Base-by-base conservation (phyloP, 768 basidiomycete species). In the Asterophora lycoperdoides region DNA sequence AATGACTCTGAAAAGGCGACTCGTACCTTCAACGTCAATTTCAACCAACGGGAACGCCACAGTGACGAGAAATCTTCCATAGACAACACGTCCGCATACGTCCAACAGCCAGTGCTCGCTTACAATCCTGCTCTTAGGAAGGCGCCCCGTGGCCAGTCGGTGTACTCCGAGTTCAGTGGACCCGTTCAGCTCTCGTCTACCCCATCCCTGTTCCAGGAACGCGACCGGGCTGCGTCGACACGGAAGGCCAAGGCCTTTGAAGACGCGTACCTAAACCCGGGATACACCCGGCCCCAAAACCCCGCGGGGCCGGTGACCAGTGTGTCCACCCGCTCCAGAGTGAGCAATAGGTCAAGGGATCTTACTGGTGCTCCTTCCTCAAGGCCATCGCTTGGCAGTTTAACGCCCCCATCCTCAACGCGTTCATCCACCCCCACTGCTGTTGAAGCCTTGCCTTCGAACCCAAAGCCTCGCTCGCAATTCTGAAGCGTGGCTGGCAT, bases 1-100 rank as follows among this genome's bases (percentile, higher is more conserved):
- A 68, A 60, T 47, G 63, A 57, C 13, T 49, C 53, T 30, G 53
- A 57, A 18, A 61, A 64, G 32, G 60, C 59, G 41, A 18, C 41
- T 13, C 23, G 3, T 23, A 19, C 49, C 17, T 51, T 52, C 44
- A 28, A 29, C 5, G 38, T 37, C 8, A 26, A 15, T 9, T 46
- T 48, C 14, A 35, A 34, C 9, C 40, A 44, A 1, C 40, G 26
- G 14, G 5, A 15, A 5, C 26, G 18, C 3, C 23, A 33, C 14
- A 15, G 38, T 5, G 44, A 48, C 29, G 49, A 49, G 50, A 54
- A 57, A 35, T 43, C 32, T 11, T 3, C 47, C 8, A 14, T 19
- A 8, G 40, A 39, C 46, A 35, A 43, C 8, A 44, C 14, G 6
- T 14, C 23, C 5, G 41, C 29, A 15, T 40, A 32, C 33, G 8